Conservation (phyloP, 2,329 filamentous ascomycete genomes). For the Esteya vermicola region DNA sequence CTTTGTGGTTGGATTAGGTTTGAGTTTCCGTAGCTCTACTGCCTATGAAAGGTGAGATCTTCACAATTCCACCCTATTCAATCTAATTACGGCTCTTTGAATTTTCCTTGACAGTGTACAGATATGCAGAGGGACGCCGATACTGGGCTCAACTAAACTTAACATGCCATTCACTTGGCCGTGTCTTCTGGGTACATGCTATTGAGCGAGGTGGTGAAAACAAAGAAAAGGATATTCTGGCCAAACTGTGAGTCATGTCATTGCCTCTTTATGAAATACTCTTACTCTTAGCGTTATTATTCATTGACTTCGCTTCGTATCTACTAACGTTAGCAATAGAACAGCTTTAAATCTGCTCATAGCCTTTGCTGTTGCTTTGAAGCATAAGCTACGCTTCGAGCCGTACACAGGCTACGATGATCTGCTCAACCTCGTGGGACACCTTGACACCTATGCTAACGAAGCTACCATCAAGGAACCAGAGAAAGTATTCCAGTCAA, state of each 20-base stretch:
- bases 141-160: conserved; percentile 44
- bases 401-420: conserved; percentile 58
- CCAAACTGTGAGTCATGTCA: conserved; percentile 35
- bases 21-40: conserved; percentile 66
- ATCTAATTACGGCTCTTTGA: background rate
- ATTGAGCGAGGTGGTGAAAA: conserved; percentile 44
- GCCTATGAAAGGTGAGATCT: conserved; percentile 52
- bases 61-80: too few species aligned
- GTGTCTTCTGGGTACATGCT: conserved; percentile 72
- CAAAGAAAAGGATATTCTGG: conserved; percentile 47
- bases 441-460: conserved; percentile 53
- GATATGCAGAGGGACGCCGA: conserved; percentile 38
- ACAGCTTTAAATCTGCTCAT: conserved; percentile 56
- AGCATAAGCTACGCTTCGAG: conserved; percentile 62
- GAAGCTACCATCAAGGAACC: conserved; percentile 24
- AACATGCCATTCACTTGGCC: conserved; percentile 53
- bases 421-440: conserved; percentile 43
- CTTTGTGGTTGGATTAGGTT: conserved; percentile 67
- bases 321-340: conserved; percentile 6
- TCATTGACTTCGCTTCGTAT: too few species aligned
- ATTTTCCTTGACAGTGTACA: background rate
- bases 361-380: conserved; percentile 53
- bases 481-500: conserved; percentile 17
- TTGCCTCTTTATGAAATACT: background rate
- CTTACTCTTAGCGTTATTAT: too few species aligned